Conservation (phyloP, 257 asterid species). For the Penstemon eatonii region DNA sequence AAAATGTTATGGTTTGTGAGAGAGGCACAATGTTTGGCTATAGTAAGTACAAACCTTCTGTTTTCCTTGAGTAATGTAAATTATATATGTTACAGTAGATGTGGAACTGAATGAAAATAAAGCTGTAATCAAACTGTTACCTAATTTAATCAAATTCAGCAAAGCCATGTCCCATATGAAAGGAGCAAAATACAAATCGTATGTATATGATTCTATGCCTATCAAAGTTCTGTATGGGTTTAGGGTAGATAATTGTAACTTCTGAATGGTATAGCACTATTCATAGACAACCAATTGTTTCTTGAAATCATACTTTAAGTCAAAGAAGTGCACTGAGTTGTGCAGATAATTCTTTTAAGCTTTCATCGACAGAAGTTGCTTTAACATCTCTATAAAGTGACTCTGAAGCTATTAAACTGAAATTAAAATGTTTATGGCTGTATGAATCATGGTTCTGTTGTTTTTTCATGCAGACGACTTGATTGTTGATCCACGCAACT, state of each 20-base stretch:
- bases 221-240: not conserved
- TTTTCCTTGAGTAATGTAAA: not conserved
- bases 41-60: constrained; percentile 49
- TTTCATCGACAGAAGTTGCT: constrained; percentile 8
- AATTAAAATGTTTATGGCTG: constrained; percentile 8
- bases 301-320: not conserved
- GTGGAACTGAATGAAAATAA: not conserved
- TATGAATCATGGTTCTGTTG: constrained; percentile 3
- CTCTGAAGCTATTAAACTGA: not conserved
- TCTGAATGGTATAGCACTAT: not conserved
- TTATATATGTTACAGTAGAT: not conserved
- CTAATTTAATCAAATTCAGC: not conserved
- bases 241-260: not conserved
- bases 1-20: constrained; percentile 97
- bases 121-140: not conserved
- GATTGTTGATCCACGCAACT: constrained; percentile 97
- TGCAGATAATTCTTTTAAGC: not conserved
- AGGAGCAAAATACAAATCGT: not conserved
- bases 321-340: not conserved
- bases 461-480: constrained; percentile 70
- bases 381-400: constrained; percentile 1
- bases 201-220: not conserved
- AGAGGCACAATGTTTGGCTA: constrained; percentile 99
- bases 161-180: not conserved
- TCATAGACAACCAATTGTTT: not conserved